These are phyloP conservation scores for Colletotrichum sp. DNA, from an alignment of 2,329 filamentous ascomycete genomes.

Conservation along the genomic window DNA sequence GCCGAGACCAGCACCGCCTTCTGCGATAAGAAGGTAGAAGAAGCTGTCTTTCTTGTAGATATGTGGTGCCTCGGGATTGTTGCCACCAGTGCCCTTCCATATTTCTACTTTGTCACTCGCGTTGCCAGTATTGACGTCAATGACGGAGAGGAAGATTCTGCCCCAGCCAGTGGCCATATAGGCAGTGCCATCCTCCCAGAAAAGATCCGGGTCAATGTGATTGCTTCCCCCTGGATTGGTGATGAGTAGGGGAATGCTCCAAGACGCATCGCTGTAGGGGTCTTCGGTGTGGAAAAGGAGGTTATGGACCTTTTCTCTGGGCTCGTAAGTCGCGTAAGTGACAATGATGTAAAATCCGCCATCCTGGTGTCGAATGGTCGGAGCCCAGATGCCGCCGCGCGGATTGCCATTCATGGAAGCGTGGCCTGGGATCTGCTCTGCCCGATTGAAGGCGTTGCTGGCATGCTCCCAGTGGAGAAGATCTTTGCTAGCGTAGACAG, in stretches of 20 bases:
- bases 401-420: conserved; percentile 30
- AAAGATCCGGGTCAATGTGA: background rate
- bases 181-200: background rate
- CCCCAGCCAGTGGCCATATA: background rate
- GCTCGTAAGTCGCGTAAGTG: background rate
- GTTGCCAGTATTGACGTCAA: background rate
- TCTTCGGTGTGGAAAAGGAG: background rate
- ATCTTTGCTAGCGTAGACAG: conserved; percentile 45
- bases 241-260: background rate
- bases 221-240: background rate
- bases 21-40: conserved; percentile 50
- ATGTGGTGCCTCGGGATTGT: conserved; percentile 44
- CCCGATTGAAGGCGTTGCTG: conserved; percentile 40
- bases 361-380: conserved; percentile 29
- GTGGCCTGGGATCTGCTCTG: conserved; percentile 42
- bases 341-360: background rate
- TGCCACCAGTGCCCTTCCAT: background rate
- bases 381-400: conserved; percentile 49
- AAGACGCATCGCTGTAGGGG: background rate
- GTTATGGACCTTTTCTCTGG: background rate
- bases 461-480: background rate
- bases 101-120: background rate
- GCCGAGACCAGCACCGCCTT: conserved; percentile 44
- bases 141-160: background rate
- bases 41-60: conserved; percentile 45